phyloP scores from a whole-genome alignment of 495 filamentous ascomycete genomes.

The Penicillium chermesinum region DNA sequence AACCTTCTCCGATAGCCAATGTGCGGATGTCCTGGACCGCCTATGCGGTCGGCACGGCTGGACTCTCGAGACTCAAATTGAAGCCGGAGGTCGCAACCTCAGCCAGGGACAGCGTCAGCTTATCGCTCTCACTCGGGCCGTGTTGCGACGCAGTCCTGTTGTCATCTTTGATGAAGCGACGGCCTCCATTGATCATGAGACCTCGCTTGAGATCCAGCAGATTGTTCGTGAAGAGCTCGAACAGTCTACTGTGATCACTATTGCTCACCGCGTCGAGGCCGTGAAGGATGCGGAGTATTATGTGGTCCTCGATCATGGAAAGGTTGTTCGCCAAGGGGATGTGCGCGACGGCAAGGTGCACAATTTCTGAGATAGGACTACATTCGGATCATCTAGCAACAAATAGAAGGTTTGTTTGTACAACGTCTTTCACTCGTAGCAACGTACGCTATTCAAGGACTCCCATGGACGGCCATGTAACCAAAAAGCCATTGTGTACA shows the following conservation, averaged over 20 bases:
- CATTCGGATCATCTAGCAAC: too few relatives aligned
- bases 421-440: background rate
- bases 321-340: conserved; percentile 37
- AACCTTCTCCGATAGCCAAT: conserved; percentile 47
- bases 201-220: conserved; percentile 70
- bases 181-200: conserved; percentile 77
- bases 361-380: too few relatives aligned
- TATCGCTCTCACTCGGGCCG: conserved; percentile 54
- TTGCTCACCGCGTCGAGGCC: conserved; percentile 78
- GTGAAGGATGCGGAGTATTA: conserved; percentile 72
- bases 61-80: conserved; percentile 50
- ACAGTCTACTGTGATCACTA: conserved; percentile 77
- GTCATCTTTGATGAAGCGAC: conserved; percentile 76
- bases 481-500: conserved; percentile 11
- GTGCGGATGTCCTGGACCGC: conserved; percentile 43
- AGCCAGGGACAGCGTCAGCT: conserved; percentile 60
- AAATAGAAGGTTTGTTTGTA: background rate
- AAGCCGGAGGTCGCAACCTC: conserved; percentile 54
- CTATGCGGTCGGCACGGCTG: conserved; percentile 50
- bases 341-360: too few relatives aligned
- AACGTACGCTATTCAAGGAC: background rate
- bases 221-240: conserved; percentile 68
- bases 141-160: conserved; percentile 53
- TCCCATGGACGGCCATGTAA: background rate
- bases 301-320: conserved; percentile 64